phyloP scores from a whole-genome alignment of 2,329 filamentous ascomycete species.

The Aspergillus luchuensis region DNA sequence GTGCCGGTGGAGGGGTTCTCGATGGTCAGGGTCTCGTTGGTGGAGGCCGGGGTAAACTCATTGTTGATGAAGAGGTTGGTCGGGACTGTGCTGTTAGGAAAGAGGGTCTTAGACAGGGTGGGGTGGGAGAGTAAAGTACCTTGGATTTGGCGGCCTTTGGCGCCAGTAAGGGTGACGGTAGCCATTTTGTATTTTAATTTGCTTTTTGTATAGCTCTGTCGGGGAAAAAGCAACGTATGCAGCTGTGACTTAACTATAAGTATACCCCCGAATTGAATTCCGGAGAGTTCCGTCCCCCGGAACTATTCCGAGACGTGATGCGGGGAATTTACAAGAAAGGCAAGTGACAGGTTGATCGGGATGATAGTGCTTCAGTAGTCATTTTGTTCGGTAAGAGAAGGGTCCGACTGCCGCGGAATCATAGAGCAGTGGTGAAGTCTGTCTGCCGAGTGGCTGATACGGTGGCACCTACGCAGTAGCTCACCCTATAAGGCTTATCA shows the following conservation, averaged over 20 bases:
- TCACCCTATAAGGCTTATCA: not conserved
- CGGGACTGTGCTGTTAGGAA: constrained; percentile 21
- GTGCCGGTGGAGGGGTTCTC: constrained; percentile 30
- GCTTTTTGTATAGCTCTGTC: not conserved
- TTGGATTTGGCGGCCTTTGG: constrained; percentile 1
- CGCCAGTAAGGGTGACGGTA: not conserved
- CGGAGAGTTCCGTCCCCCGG: too few species aligned
- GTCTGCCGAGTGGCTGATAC: not conserved
- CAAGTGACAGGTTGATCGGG: too few species aligned
- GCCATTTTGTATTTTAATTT: not conserved
- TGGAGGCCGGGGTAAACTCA: constrained; percentile 27
- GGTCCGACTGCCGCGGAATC: too few species aligned
- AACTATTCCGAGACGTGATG: too few species aligned
- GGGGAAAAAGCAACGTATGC: too few species aligned
- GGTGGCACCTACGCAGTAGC: not conserved
- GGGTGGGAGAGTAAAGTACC: not conserved
- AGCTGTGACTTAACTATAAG: too few species aligned
- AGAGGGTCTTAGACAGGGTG: too few species aligned
- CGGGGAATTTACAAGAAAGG: too few species aligned
- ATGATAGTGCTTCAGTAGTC: too few species aligned
- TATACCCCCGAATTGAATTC: too few species aligned
- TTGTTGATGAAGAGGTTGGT: constrained; percentile 34
- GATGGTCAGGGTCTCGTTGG: constrained; percentile 21
- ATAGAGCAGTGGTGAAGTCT: too few species aligned
- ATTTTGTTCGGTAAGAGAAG: too few species aligned